Evolutionary conservation across 2,329 filamentous ascomycete genomes (phyloP).

Genomic region (Fusarium azukiicola): DNA sequence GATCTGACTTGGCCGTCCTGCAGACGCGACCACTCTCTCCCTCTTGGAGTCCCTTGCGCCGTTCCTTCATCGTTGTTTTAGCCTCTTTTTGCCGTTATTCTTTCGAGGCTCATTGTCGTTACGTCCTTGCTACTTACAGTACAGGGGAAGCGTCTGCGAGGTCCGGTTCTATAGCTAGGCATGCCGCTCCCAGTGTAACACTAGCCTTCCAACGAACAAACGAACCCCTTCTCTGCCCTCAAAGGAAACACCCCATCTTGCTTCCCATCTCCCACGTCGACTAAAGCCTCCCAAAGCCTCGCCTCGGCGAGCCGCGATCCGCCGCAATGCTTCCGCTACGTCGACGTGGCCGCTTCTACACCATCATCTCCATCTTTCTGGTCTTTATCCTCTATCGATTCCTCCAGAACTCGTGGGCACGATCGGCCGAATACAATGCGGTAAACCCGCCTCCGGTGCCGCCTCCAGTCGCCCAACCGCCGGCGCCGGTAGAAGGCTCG

Average conservation of each 20-base stretch:
- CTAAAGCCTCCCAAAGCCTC: constrained; percentile 45
- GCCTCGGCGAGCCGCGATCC: constrained; percentile 51
- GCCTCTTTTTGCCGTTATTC: neutral
- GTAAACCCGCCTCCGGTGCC: constrained; percentile 30
- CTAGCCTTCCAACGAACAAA: constrained; percentile 37
- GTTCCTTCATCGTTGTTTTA: constrained; percentile 11
- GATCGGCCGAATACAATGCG: constrained; percentile 41
- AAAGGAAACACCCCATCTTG: neutral
- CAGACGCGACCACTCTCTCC: constrained; percentile 3
- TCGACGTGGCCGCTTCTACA: constrained; percentile 81
- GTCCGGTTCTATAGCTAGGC: constrained; percentile 22
- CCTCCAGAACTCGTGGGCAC: constrained; percentile 65
- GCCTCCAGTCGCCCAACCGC: constrained; percentile 33
- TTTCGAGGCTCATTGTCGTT: constrained; percentile 9
- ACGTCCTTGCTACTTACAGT: neutral
- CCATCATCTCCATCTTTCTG: constrained; percentile 75
- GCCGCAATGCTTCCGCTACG: constrained; percentile 72
- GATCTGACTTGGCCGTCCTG: constrained; percentile 17
- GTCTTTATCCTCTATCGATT: constrained; percentile 76
- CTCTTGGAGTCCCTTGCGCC: constrained; percentile 2
- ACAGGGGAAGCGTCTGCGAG: neutral
- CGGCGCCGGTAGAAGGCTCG: constrained; percentile 23
- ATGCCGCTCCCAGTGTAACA: constrained; percentile 35
- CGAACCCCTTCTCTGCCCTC: constrained; percentile 8
- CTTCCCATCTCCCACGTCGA: constrained; percentile 17